Conservation (phyloP, 768 basidiomycete species). For the Suillus americanus region DNA sequence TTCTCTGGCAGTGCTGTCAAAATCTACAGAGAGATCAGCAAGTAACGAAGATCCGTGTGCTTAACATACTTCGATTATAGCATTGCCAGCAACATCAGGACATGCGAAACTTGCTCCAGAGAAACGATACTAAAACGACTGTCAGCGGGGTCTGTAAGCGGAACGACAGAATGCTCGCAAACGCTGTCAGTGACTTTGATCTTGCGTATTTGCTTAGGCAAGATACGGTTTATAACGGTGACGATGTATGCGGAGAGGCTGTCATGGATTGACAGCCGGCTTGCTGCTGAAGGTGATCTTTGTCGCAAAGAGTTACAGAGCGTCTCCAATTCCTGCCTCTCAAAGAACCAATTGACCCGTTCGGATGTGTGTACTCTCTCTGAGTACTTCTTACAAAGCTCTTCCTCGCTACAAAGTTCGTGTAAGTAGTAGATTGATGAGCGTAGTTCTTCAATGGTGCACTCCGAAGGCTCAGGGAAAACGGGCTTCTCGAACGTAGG, state of each 20-base stretch:
- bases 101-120: constrained; percentile 17
- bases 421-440: constrained; percentile 26
- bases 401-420: constrained; percentile 13
- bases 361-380: constrained; percentile 11
- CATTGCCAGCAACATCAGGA: constrained; percentile 19
- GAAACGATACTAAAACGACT: constrained; percentile 18
- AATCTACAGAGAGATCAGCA: constrained; percentile 8
- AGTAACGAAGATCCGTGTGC: neutral
- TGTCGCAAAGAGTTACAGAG: constrained; percentile 15
- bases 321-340: constrained; percentile 9
- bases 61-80: constrained; percentile 18
- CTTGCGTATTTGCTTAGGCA: constrained; percentile 11
- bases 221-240: constrained; percentile 18
- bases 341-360: constrained; percentile 18
- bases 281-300: neutral
- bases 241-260: constrained; percentile 30
- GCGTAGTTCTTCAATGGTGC: constrained; percentile 14
- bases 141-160: neutral
- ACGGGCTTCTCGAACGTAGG: constrained; percentile 27
- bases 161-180: constrained; percentile 2
- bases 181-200: constrained; percentile 30
- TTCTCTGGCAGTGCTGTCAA: constrained; percentile 8
- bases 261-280: constrained; percentile 25
- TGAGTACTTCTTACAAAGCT: constrained; percentile 17
- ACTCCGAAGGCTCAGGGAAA: constrained; percentile 19